Conservation (phyloP, 495 filamentous ascomycete species). For the Margaritispora aquatica region DNA sequence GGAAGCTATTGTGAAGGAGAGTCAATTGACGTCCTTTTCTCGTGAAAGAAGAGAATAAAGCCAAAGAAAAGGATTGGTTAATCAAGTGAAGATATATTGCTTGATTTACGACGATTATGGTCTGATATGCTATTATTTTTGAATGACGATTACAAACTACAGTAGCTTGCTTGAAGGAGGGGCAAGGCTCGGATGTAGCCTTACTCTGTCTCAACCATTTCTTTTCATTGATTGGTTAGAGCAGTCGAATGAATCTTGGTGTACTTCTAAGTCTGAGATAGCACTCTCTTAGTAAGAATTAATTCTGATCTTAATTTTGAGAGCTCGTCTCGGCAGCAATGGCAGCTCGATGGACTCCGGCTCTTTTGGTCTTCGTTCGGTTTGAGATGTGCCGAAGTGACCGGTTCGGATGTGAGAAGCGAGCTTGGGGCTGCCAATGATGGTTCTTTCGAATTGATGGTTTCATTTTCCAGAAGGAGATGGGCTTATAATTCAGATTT, state of each 20-base stretch:
- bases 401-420: not conserved
- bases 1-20: constrained; percentile 20
- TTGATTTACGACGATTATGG: not conserved
- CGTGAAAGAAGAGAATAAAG: not conserved
- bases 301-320: too few relatives aligned
- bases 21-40: not conserved
- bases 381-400: not conserved
- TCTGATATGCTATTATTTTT: not conserved
- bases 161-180: too few relatives aligned
- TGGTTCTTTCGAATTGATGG: too few relatives aligned
- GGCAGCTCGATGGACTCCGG: not conserved
- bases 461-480: too few relatives aligned
- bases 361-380: not conserved
- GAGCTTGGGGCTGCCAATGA: not conserved
- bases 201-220: not conserved
- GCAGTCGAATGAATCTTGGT: too few relatives aligned
- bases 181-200: not conserved
- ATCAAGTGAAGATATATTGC: not conserved
- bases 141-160: not conserved
- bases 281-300: too few relatives aligned
- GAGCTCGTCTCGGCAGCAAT: too few relatives aligned
- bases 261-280: too few relatives aligned
- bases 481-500: too few relatives aligned
- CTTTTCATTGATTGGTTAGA: not conserved
- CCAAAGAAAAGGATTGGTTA: not conserved